A percentile compares a stretch with the other conserved stretches of the same genome.
phyloP scores from a whole-genome alignment of 148 eudicot genomes.

The Amaranthus cruentus region DNA sequence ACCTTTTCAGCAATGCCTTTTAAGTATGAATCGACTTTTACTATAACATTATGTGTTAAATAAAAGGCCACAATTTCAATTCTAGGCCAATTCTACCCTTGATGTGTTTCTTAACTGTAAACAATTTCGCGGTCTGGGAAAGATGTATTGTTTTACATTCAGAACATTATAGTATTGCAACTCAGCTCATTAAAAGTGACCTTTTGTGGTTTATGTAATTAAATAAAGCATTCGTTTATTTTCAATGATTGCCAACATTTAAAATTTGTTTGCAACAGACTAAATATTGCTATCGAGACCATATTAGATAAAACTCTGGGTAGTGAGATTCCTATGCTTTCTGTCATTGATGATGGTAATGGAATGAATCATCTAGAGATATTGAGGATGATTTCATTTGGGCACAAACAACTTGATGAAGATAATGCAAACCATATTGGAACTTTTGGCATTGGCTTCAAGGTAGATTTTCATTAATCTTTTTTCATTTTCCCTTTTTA shows the following conservation, averaged over 20 bases:
- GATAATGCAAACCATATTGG: constrained; percentile 54
- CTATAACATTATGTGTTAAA: not conserved
- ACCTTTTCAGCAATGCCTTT: not conserved
- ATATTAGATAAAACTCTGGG: constrained; percentile 38
- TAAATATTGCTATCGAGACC: constrained; percentile 46
- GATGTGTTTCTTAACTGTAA: not conserved
- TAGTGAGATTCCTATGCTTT: constrained; percentile 59
- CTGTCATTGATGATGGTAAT: constrained; percentile 57
- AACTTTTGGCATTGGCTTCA: constrained; percentile 78
- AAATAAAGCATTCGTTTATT: not conserved
- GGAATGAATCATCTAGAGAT: constrained; percentile 72
- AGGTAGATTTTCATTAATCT: constrained; percentile 34
- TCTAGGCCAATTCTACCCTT: not conserved
- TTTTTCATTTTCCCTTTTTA: not conserved
- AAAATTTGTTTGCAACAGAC: constrained; percentile 33
- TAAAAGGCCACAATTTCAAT: not conserved
- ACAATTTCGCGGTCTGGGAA: not conserved
- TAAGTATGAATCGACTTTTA: not conserved
- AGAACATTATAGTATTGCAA: too few relatives aligned
- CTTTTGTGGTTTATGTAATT: too few relatives aligned
- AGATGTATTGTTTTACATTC: too few relatives aligned
- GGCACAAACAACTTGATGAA: constrained; percentile 53
- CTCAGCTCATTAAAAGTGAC: too few relatives aligned
- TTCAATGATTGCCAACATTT: constrained; percentile 3
- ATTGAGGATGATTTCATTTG: constrained; percentile 62